Evolutionary conservation across 1,284 basidiomycete genomes (phyloP), one percentile per base, ranked within the genome.

Genomic region (Papiliotrema flavescens): DNA sequence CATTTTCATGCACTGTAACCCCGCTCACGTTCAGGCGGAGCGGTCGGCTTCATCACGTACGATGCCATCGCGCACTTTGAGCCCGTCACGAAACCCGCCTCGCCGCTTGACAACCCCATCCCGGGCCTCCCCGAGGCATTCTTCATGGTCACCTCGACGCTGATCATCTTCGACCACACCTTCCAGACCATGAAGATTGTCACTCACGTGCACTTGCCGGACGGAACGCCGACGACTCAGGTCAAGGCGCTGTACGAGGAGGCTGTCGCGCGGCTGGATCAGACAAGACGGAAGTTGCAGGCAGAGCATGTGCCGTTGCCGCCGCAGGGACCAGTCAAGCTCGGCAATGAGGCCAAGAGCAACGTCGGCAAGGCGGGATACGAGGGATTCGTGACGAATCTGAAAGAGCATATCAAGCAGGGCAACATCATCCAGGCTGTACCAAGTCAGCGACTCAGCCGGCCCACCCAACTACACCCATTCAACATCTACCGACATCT

Each of bases 381-480:
- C 77, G 87, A 98, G 74, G 78, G 78, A 3, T 97, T 96, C 68
- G 96, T 99, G 19, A 93, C 92, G 39, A 84, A 82, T 55, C 80
- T 99, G 57, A 97, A 98, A 79, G 82, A 96, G 70, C 90, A 93
- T 71, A 97, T 99, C 54, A 81, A 97, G 57, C 88, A 88, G 47
- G 96, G 96, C 39, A 92, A 99, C 77, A 98, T 98, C 70, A 98
- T 99, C 68, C 96, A 99, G 77, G 96, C 96, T 2, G 96, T 99
- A 8, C 96, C 96, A 1, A 93, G 90, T 17, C 96, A 98, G 73
- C 82, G 95, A 17, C 80, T 98, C 37, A 80, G 87, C 17, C 83
- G 91, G 39, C 87, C 87, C 51, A 98, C 96, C 0, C 76, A 83
- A 20, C 79, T 99, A 28, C 93, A 98, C 75, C 94, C 96, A 0